Evolutionary conservation across 768 basidiomycete species (phyloP).

Genomic region (Tylopilus sp.): DNA sequence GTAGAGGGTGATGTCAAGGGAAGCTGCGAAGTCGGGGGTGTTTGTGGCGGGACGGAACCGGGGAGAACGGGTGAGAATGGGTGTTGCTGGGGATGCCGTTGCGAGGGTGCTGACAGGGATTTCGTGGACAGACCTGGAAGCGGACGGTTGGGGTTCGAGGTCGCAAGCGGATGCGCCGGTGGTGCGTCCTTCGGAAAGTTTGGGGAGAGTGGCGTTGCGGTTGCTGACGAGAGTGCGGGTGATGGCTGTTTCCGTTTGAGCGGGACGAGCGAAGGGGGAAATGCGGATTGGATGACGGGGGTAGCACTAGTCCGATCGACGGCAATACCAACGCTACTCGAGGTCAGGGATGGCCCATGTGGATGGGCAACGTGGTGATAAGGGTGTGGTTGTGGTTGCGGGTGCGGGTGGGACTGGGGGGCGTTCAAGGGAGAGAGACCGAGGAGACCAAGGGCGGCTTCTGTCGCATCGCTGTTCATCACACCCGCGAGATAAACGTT

Average conservation of each 20-base stretch:
- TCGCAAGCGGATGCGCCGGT: slow-evolving; percentile 15
- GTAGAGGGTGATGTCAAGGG: slow-evolving; percentile 20
- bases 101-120: slow-evolving; percentile 9
- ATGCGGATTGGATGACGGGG: slow-evolving; percentile 19
- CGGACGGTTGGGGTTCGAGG: slow-evolving; percentile 7
- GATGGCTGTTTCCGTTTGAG: slow-evolving; percentile 40
- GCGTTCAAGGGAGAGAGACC: slow-evolving; percentile 42
- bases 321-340: slow-evolving; percentile 21
- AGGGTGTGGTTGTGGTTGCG: slow-evolving; percentile 20
- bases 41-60: slow-evolving; percentile 12
- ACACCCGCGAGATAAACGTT: slow-evolving; percentile 12
- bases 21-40: slow-evolving; percentile 11
- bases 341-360: slow-evolving; percentile 29
- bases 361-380: slow-evolving; percentile 23
- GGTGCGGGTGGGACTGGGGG: slow-evolving; percentile 23
- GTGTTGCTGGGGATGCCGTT: slow-evolving; percentile 13
- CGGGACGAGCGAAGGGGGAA: slow-evolving; percentile 33
- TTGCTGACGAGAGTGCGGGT: slow-evolving; percentile 14
- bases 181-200: slow-evolving; percentile 2
- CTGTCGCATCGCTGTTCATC: slow-evolving; percentile 55
- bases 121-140: slow-evolving; percentile 14
- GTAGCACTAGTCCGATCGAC: slow-evolving; percentile 21
- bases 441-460: slow-evolving; percentile 57
- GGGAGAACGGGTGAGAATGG: slow-evolving; percentile 18
- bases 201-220: slow-evolving; percentile 8